Conservation (phyloP, 148 eudicot species). For the Rhododendron kiyosumense region DNA sequence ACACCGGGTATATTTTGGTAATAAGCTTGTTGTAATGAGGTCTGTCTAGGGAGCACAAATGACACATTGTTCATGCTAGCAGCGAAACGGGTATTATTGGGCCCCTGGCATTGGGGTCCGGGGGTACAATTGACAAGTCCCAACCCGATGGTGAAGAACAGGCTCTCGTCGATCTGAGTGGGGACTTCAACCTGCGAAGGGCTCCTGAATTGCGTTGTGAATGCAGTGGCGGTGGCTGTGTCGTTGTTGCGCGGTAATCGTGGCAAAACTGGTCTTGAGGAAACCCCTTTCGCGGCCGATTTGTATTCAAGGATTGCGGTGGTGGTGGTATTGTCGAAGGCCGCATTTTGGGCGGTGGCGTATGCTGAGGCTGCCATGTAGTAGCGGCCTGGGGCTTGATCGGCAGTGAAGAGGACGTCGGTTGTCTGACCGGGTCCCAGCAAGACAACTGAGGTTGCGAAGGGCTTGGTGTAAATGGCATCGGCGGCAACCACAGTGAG, state of each 20-base stretch:
- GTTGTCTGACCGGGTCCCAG: conserved; percentile 93
- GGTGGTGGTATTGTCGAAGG: conserved; percentile 87
- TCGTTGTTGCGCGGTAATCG: conserved; percentile 69
- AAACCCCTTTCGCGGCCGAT: conserved; percentile 21
- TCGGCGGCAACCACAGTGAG: conserved; percentile 76
- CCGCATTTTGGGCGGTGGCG: conserved; percentile 45
- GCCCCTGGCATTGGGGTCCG: conserved; percentile 72
- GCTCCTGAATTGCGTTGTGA: conserved; percentile 49
- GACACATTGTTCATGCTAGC: conserved; percentile 85
- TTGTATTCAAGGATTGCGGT: conserved; percentile 79
- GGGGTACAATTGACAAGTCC: conserved; percentile 63
- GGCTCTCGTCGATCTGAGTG: conserved; percentile 46
- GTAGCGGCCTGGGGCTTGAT: conserved; percentile 64
- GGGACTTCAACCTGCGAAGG: conserved; percentile 52
- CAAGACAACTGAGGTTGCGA: conserved; percentile 60
- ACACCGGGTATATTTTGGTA: conserved; percentile 60
- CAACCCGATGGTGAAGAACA: conserved; percentile 70
- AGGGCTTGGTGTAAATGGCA: conserved; percentile 65
- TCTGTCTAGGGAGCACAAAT: conserved; percentile 53
- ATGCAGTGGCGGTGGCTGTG: conserved; percentile 62
- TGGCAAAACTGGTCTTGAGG: conserved; percentile 45
- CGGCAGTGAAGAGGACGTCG: conserved; percentile 59
- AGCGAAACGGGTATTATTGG: conserved; percentile 71
- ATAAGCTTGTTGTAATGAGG: conserved; percentile 69
- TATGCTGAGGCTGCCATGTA: conserved; percentile 87